Conservation (phyloP, 148 eudicot genomes). For the Dysphania ambrosioides region DNA sequence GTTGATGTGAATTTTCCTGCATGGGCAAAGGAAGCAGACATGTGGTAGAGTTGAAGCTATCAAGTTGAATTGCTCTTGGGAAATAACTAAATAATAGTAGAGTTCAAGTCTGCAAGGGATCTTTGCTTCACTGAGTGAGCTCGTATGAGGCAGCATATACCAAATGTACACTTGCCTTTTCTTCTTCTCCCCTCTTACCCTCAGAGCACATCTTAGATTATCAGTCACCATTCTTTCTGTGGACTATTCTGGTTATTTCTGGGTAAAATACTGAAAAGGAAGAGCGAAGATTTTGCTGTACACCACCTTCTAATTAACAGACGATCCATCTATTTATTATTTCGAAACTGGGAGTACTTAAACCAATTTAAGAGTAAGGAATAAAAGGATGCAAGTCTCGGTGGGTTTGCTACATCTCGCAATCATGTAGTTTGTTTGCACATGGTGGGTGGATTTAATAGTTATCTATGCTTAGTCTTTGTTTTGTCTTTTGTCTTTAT, state of each 20-base stretch:
- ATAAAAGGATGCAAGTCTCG: neutral
- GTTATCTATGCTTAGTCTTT: neutral
- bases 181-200: neutral
- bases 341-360: neutral
- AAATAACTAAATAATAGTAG: neutral
- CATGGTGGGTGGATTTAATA: too few species aligned
- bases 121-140: neutral
- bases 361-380: neutral
- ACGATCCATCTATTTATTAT: too few species aligned
- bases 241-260: neutral
- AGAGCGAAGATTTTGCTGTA: neutral
- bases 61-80: neutral
- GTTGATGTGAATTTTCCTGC: neutral
- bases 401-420: neutral
- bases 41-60: neutral
- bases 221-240: neutral
- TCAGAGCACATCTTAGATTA: neutral
- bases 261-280: neutral
- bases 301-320: neutral
- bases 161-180: neutral
- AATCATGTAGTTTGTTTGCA: neutral
- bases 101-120: neutral
- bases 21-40: neutral
- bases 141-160: neutral
- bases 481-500: too few species aligned